A percentile compares a stretch with the other conserved stretches of the same genome.
These are phyloP conservation scores for Pseudogymnoascus sp. DNA, from an alignment of 2,329 filamentous ascomycete genomes.

Conservation along the genomic window DNA sequence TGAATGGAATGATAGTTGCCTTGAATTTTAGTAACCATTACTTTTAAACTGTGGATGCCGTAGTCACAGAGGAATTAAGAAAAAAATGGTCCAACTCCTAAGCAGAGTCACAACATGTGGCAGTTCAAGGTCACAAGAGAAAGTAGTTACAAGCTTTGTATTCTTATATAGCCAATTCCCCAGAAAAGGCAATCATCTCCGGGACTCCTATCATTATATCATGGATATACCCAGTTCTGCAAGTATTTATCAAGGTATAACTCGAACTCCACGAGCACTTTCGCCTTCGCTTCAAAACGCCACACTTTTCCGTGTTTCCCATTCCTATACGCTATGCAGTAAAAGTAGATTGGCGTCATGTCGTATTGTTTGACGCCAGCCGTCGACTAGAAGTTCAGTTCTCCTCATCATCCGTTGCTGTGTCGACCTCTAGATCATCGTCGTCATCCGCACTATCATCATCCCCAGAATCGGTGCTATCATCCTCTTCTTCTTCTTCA, in stretches of 20 bases:
- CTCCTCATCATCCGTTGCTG: slow-evolving; percentile 6
- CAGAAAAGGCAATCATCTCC: background rate
- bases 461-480: slow-evolving; percentile 36
- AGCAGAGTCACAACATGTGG: background rate
- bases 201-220: background rate
- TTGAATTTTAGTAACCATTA: background rate
- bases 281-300: slow-evolving; percentile 1
- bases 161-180: background rate
- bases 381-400: background rate
- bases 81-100: background rate
- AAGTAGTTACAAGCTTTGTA: background rate
- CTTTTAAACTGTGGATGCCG: background rate
- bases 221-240: background rate
- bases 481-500: slow-evolving; percentile 46
- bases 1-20: background rate
- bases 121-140: background rate
- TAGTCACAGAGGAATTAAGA: background rate
- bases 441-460: background rate
- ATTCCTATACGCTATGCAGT: slow-evolving; percentile 3
- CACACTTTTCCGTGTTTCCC: slow-evolving; percentile 7
- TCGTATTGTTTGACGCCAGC: background rate
- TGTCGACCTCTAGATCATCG: background rate
- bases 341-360: slow-evolving; percentile 1
- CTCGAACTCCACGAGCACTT: background rate
- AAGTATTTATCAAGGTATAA: slow-evolving; percentile 3